These are phyloP conservation scores for Nidularia sp. DNA, from an alignment of 768 basidiomycete species.

Conservation along the genomic window DNA sequence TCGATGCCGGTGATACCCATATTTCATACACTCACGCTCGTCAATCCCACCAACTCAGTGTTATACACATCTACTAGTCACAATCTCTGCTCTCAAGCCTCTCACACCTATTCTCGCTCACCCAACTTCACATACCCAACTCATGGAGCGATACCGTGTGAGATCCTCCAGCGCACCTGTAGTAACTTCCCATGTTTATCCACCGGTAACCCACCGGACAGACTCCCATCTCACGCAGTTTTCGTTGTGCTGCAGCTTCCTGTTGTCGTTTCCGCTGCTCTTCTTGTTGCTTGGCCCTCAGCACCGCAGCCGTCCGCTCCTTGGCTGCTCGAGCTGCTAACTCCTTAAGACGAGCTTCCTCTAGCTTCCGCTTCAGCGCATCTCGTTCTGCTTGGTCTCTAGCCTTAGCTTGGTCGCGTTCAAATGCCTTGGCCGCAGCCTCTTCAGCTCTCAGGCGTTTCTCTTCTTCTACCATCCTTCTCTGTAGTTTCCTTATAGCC, in stretches of 20 bases:
- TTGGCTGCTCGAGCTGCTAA: constrained; percentile 10
- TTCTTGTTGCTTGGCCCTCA: constrained; percentile 14
- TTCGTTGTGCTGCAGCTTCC: constrained; percentile 39
- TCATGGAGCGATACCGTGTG: not conserved
- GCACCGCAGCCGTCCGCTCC: constrained; percentile 10
- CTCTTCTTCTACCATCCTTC: constrained; percentile 15
- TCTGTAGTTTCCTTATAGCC: constrained; percentile 9
- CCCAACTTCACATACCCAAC: not conserved
- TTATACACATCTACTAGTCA: too few species aligned
- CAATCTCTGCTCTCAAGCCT: too few species aligned
- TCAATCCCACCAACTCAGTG: too few species aligned
- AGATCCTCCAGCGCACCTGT: constrained; percentile 27
- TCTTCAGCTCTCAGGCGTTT: constrained; percentile 14
- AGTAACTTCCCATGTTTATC: constrained; percentile 35
- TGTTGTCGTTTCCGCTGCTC: constrained; percentile 19
- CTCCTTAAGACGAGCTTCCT: constrained; percentile 16
- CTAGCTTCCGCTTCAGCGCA: constrained; percentile 23
- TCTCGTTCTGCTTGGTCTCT: constrained; percentile 19
- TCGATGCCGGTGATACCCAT: too few species aligned
- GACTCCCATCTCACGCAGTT: constrained; percentile 41
- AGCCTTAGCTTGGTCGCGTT: constrained; percentile 15
- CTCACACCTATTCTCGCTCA: too few species aligned
- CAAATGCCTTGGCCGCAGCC: constrained; percentile 14
- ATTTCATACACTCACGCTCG: too few species aligned
- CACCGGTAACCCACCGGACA: constrained; percentile 44